Percentiles rank a stretch among this genome's conserved stretches.
Conservation (phyloP, 164 flowering plant species). For the Nymphaea thermarum region DNA sequence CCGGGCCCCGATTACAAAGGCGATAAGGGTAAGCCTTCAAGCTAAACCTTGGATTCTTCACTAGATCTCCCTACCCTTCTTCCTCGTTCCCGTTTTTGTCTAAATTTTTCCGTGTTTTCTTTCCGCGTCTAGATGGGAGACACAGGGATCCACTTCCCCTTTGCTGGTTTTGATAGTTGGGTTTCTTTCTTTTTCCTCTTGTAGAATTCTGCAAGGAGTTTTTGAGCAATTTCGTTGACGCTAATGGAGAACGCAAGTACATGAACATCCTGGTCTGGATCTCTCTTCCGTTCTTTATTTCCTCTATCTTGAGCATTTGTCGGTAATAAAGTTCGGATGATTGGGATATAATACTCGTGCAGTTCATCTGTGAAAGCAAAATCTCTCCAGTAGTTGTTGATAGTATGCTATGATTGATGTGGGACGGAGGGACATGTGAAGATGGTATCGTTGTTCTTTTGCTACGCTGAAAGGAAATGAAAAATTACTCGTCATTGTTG, state of each 20-base stretch:
- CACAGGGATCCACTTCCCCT: no score
- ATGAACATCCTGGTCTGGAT: slow-evolving; percentile 62
- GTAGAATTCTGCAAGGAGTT: slow-evolving; percentile 51
- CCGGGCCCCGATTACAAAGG: background rate
- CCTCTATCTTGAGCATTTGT: background rate
- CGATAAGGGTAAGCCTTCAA: background rate
- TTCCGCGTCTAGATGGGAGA: background rate
- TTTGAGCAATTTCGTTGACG: slow-evolving; percentile 61
- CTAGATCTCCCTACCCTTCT: background rate
- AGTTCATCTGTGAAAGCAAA: no score
- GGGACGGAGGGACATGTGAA: no score
- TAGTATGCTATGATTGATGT: no score
- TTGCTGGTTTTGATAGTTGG: background rate
- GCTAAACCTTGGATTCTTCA: background rate
- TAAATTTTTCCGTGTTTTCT: background rate
- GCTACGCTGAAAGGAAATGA: no score
- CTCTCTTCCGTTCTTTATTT: background rate
- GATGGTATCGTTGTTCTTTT: no score
- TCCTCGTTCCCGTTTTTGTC: background rate
- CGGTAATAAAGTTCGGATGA: background rate
- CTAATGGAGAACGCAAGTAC: slow-evolving; percentile 76
- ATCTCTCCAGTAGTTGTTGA: no score
- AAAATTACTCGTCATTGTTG: no score
- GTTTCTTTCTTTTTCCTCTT: slow-evolving; percentile 7
- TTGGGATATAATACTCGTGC: no score